Evolutionary conservation across 352 stramenopile species (phyloP), one percentile per base, ranked within the genome.

Genomic region (Pythium folliculosum): DNA sequence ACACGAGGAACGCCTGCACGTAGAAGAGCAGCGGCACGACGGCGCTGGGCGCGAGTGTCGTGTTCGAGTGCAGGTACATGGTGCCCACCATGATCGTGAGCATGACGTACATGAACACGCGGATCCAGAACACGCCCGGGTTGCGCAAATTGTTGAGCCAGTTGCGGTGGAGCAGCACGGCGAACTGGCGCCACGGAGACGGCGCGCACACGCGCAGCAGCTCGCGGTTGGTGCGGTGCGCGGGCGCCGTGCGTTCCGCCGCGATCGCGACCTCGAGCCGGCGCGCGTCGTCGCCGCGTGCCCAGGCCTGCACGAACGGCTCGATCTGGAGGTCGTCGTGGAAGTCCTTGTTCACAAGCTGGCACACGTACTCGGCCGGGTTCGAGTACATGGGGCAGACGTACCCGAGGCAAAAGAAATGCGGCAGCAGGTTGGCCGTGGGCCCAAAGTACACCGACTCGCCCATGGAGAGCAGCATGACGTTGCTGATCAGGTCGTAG

Each of bases 371-470:
- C 69, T 89, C 84, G 25, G 78, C 80, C 14, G 81, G 83, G 60
- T 90, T 91, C 5, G 78, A 82, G 71, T 90, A 90, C 59, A 77
- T 79, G 13, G 81, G 81, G 44, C 84, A 92, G 17, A 74, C 63
- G 62, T 82, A 87, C 0, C 84, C 77, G 13, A 86, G 48, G 0
- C 67, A 63, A 30, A 74, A 77, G 40, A 94, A 90, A 43, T 94
- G 78, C 1, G 62, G 30, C 8, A 88, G 60, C 8, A 76, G 69
- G 23, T 57, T 62, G n/a, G 76, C 78, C 47, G 96, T 73, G 0
- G 88, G 77, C 8, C 94, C 92, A 69, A 95, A 97, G 70, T 96
- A 98, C 30, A 98, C 72, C 44, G 87, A 84, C 62, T 97, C 71
- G 13, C 95, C 95, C 35, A 71, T 68, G 21, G 75, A 80, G 30